Base-by-base conservation (phyloP, 345 rosid species). In the Pseudoturritis turrita region DNA sequence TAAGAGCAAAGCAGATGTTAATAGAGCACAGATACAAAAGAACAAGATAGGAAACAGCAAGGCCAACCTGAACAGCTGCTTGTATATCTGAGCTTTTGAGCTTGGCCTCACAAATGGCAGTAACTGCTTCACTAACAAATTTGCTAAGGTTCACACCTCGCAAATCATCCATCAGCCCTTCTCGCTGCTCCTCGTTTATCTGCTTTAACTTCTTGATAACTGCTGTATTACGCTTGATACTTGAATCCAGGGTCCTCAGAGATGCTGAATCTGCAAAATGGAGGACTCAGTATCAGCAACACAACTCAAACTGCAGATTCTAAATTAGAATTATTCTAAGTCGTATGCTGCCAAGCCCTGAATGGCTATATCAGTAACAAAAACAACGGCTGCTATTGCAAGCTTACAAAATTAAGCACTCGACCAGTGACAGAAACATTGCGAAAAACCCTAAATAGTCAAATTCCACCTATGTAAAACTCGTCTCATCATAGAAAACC, bases 41-140 rank as follows among this genome's bases (percentile, higher is more conserved):
- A 62, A 19, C 26, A 11, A 63, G 29, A 53, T 3, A 63, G 45
- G 59, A 60, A 66, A 53, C 28, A 57, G 43, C 18, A 59, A 77
- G 65, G 62, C 33, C 49, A 72, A 90, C 98, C 96, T 96, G 98
- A 71, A 86, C 91, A 47, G 97, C 98, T 39, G 98, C 96, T 79
- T 85, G 99, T 72, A 92, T 88, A 76, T 96, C 99, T 8, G 96
- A 84, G 79, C 86, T 81, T 82, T 83, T 88, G 74, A 88, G 98
- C 81, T 92, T 95, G 67, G 97, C 98, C 70, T 96, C 99, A 84
- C 97, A 96, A 62, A 91, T 91, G 60, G 96, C 88, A 37, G 92
- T 80, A 62, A 94, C 98, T 10, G 95, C 97, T 82, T 94, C 98
- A 75, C 96, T 91, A 28, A 95, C 99, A 67, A 92, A 91, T 82